Evolutionary conservation across 345 rosid species (phyloP).

Genomic region (Triadica sebifera): DNA sequence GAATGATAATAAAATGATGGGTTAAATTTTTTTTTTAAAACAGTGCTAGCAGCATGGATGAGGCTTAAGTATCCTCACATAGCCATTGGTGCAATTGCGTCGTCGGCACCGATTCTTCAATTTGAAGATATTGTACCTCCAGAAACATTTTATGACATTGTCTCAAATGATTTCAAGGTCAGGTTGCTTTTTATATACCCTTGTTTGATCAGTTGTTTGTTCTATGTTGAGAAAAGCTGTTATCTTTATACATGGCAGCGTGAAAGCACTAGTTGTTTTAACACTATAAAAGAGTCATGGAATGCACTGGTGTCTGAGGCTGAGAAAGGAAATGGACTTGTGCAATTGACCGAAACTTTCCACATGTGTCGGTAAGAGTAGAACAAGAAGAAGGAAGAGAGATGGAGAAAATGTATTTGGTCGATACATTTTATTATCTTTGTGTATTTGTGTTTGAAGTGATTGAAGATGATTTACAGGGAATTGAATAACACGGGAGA

Average conservation of each 20-base stretch:
- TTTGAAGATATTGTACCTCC: slow-evolving; percentile 85
- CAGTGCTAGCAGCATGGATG: slow-evolving; percentile 99
- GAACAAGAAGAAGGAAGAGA: neutral
- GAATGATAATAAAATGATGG: neutral
- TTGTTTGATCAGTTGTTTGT: neutral
- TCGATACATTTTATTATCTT: neutral
- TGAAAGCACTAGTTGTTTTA: slow-evolving; percentile 82
- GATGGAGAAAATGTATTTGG: neutral
- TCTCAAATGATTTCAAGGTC: slow-evolving; percentile 77
- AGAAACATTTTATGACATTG: slow-evolving; percentile 79
- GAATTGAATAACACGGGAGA: slow-evolving; percentile 53
- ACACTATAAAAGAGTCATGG: slow-evolving; percentile 80
- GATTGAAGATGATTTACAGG: slow-evolving; percentile 41
- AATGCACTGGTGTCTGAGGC: slow-evolving; percentile 53
- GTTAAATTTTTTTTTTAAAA: slow-evolving; percentile 19
- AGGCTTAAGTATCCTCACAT: slow-evolving; percentile 92
- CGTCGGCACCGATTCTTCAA: slow-evolving; percentile 94
- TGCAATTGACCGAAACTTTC: slow-evolving; percentile 57
- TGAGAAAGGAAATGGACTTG: slow-evolving; percentile 67
- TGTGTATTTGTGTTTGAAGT: slow-evolving; percentile 9
- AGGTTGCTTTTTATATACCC: neutral
- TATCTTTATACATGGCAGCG: slow-evolving; percentile 40
- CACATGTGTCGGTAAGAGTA: slow-evolving; percentile 63
- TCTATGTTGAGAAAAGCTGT: slow-evolving; percentile 3
- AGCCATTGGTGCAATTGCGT: slow-evolving; percentile 85